Conservation (phyloP, 495 filamentous ascomycete genomes). For the Entonaema liquescens region DNA sequence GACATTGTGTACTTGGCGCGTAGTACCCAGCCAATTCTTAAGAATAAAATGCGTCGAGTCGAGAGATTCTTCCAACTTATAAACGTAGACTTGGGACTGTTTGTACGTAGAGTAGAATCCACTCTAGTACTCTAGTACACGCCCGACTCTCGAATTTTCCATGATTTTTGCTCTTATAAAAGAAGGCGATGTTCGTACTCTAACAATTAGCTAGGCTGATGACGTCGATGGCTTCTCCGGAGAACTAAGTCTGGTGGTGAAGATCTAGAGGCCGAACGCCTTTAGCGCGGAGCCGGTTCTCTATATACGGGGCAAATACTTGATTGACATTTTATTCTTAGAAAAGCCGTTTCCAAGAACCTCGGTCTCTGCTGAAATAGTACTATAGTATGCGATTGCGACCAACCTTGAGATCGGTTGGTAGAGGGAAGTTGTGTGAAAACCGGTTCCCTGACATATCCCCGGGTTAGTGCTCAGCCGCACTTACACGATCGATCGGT, state of each 20-base stretch:
- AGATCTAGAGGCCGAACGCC: slow-evolving; percentile 23
- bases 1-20: slow-evolving; percentile 13
- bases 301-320: slow-evolving; percentile 12
- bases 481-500: slow-evolving; percentile 28
- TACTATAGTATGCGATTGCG: background rate
- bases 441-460: slow-evolving; percentile 4
- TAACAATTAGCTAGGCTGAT: slow-evolving; percentile 7
- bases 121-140: slow-evolving; percentile 1
- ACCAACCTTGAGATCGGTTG: background rate
- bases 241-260: slow-evolving; percentile 16
- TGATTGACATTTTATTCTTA: slow-evolving; percentile 27
- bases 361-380: background rate
- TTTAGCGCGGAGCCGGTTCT: slow-evolving; percentile 15
- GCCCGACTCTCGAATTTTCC: slow-evolving; percentile 13
- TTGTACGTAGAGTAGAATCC: background rate
- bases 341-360: slow-evolving; percentile 20
- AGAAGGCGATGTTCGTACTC: background rate
- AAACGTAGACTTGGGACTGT: background rate
- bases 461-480: slow-evolving; percentile 10
- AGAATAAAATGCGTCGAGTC: background rate
- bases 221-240: slow-evolving; percentile 29
- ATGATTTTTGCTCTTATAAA: slow-evolving; percentile 24
- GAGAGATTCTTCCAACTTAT: background rate
- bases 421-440: slow-evolving; percentile 2
- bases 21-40: background rate